Conservation (phyloP, 495 filamentous ascomycete species). For the Lepidopterella palustris region DNA sequence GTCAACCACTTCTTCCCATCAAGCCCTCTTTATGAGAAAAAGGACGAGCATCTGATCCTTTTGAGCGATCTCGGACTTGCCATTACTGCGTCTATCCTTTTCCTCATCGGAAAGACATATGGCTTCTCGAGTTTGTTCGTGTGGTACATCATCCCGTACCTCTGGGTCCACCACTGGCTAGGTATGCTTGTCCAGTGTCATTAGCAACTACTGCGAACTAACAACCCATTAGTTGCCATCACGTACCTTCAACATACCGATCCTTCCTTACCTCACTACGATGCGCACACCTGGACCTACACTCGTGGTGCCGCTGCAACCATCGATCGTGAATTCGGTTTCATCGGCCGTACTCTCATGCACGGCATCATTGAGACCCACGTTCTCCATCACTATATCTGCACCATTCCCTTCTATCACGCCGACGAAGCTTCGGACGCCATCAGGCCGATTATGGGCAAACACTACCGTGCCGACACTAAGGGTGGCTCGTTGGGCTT, state of each 20-base stretch:
- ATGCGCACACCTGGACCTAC: conserved; percentile 69
- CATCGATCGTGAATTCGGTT: conserved; percentile 84
- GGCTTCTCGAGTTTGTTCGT: conserved; percentile 81
- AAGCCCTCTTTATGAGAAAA: conserved; percentile 86
- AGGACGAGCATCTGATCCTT: conserved; percentile 63
- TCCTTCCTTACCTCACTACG: conserved; percentile 78
- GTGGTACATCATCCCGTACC: conserved; percentile 91
- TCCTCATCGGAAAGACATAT: conserved; percentile 51
- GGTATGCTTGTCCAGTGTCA: conserved; percentile 44
- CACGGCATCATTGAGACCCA: conserved; percentile 92
- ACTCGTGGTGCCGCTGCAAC: conserved; percentile 79
- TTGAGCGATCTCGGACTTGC: conserved; percentile 60
- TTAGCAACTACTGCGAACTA: conserved; percentile 14
- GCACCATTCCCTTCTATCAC: conserved; percentile 83
- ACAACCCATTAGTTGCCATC: conserved; percentile 35
- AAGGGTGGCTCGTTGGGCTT: conserved; percentile 54
- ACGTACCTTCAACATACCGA: conserved; percentile 92
- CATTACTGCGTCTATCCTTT: conserved; percentile 31
- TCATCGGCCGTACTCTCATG: conserved; percentile 77
- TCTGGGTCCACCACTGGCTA: conserved; percentile 99
- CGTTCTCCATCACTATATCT: conserved; percentile 83
- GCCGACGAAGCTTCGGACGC: conserved; percentile 82
- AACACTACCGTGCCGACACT: conserved; percentile 68
- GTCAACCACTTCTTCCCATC: conserved; percentile 92
- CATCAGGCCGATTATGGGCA: conserved; percentile 75